Base-by-base conservation (phyloP, 2,329 filamentous ascomycete species). In the Paracorniculantispora psalliotae region DNA sequence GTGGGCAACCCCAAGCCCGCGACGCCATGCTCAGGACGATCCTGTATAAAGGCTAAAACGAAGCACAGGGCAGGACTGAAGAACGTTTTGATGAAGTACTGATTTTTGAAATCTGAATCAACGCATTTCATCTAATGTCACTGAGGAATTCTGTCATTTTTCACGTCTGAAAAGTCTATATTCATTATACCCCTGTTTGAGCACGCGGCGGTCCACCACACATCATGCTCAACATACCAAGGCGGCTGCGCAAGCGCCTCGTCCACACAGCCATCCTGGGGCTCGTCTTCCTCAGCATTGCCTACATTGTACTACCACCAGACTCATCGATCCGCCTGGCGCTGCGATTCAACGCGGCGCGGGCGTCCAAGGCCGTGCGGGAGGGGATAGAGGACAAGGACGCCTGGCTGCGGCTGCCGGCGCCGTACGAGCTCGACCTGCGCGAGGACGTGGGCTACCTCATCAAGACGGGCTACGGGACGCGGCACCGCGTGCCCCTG, bases 391-490 rank as follows among this genome's bases (percentile, higher is more conserved):
- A 66, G 15, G 64, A 69, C 30, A 67, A 67, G 65, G 77, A 80
- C 59, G 72, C 73, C 30, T 79, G 77, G 73, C 68, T 81, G 19
- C 71, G 69, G 63, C 62, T 68, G 63, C 63, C 70, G 53, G 72
- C 72, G n/a, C 63, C 62, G n/a, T 75, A 76, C 57, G 73, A 76
- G 3, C 68, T 82, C 58, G 73, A 81, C 58, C 68, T 78, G 37
- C 68, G 69, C 54, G 69, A 70, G 39, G 80, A 83, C 57, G 74
- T 82, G 8, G 79, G 76, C 33, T 73, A 80, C 62, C 74, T 84
- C 52, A 69, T 84, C 63, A 84, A 84, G 69, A 83, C 81, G 4
- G 81, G 81, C 30, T 83, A 81, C 65, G 81, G 81, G 57, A 83
- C 81, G 19, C 75, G 75, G 49, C 69, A 76, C 52, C 76, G 81